These are phyloP conservation scores for Conticribra guillardii DNA, from an alignment of 108 stramenopile species.

Conservation along the genomic window DNA sequence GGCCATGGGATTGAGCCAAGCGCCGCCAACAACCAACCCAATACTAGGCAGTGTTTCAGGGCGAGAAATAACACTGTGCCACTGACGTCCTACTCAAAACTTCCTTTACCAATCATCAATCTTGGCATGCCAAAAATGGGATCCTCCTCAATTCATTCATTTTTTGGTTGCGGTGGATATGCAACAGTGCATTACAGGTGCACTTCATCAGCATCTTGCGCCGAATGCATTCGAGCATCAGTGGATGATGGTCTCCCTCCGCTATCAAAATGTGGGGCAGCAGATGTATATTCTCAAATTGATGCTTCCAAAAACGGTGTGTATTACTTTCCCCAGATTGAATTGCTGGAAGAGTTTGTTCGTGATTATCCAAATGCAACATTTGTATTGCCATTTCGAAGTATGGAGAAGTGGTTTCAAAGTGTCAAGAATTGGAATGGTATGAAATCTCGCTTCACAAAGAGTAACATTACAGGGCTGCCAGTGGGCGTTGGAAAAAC, in stretches of 20 bases:
- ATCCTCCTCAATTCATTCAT: constrained; percentile 6
- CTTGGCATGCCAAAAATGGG: constrained; percentile 32
- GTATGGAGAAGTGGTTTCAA: constrained; percentile 9
- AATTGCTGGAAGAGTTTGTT: constrained; percentile 4
- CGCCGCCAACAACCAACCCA: no score
- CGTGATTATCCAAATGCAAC: not conserved
- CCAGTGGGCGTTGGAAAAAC: constrained; percentile 6
- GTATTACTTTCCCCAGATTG: constrained; percentile 13
- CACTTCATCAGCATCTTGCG: not conserved
- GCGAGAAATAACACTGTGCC: not conserved
- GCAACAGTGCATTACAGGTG: constrained; percentile 5
- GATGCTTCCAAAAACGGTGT: not conserved
- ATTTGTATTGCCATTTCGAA: constrained; percentile 9
- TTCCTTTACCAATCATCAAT: constrained; percentile 17
- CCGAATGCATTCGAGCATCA: constrained; percentile 6
- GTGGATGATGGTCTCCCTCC: not conserved
- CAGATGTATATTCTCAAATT: constrained; percentile 6
- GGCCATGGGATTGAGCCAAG: no score
- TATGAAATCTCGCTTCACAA: no score
- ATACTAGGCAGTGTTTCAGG: not conserved
- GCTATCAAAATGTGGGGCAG: not conserved
- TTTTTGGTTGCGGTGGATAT: constrained; percentile 7
- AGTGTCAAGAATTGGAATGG: constrained; percentile 9
- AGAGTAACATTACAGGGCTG: constrained; percentile 12
- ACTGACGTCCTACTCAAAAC: not conserved